These are phyloP conservation scores for Uromyces viciae-fabae DNA, from an alignment of 1,284 basidiomycete genomes.

Conservation along the genomic window DNA sequence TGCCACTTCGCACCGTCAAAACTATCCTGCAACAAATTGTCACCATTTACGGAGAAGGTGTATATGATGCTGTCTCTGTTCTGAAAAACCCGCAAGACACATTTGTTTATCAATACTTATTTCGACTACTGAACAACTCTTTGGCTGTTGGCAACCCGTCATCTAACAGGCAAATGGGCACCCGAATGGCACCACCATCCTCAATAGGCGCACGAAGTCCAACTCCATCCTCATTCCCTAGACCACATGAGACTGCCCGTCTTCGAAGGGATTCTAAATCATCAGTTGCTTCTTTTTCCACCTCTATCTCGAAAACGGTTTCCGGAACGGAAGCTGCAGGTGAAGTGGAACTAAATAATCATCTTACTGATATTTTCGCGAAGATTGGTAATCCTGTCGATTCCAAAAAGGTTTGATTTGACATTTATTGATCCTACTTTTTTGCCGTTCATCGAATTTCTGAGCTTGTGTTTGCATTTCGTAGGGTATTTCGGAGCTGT, in stretches of 20 bases:
- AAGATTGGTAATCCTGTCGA: conserved; percentile 43
- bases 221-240: neutral
- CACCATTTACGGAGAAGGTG: conserved; percentile 56
- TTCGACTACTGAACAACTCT: conserved; percentile 64
- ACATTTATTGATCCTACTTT: neutral
- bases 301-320: neutral
- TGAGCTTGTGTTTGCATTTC: neutral
- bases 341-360: conserved; percentile 41
- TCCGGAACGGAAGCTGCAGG: neutral
- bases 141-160: conserved; percentile 27
- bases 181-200: neutral
- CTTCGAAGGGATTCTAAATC: conserved; percentile 26
- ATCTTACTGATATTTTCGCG: conserved; percentile 42
- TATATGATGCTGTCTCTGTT: conserved; percentile 56
- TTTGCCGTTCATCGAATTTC: neutral
- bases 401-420: conserved; percentile 40
- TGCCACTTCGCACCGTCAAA: conserved; percentile 95
- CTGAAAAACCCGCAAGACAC: conserved; percentile 52
- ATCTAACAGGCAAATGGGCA: neutral
- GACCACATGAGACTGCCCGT: neutral
- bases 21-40: conserved; percentile 94
- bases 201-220: neutral
- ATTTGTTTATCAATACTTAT: conserved; percentile 56
- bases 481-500: conserved; percentile 83
- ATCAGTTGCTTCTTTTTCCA: conserved; percentile 18